Conservation (phyloP, 345 rosid genomes). For the Eutrema yunnanense region DNA sequence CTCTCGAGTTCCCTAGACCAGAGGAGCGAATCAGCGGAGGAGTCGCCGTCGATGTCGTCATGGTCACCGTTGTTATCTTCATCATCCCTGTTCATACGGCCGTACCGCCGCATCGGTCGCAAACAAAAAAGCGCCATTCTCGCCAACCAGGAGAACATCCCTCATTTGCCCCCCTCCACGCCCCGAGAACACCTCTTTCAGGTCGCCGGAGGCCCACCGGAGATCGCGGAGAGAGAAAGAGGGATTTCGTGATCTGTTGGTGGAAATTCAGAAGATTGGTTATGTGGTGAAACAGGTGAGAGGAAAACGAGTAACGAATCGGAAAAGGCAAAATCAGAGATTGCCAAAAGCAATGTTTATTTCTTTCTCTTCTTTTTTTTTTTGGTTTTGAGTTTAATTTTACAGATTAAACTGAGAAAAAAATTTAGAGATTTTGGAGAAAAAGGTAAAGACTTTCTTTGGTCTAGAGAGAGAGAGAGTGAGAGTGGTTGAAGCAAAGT, state of each 20-base stretch:
- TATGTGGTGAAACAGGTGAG: constrained; percentile 22
- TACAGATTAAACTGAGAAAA: too few relatives aligned
- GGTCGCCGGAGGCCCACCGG: constrained; percentile 29
- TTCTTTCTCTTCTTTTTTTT: too few relatives aligned
- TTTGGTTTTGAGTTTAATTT: too few relatives aligned
- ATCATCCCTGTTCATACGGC: constrained; percentile 73
- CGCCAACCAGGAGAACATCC: constrained; percentile 84
- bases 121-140: constrained; percentile 68
- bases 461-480: constrained; percentile 2
- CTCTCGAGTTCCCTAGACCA: constrained; percentile 85
- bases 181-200: not conserved
- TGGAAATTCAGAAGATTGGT: not conserved
- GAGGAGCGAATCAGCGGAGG: constrained; percentile 42
- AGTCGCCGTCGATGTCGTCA: constrained; percentile 21
- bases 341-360: too few relatives aligned
- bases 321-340: too few relatives aligned
- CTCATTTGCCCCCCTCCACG: constrained; percentile 59
- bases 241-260: not conserved
- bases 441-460: not conserved
- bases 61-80: constrained; percentile 3
- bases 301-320: too few relatives aligned
- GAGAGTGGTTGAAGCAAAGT: constrained; percentile 32
- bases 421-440: not conserved
- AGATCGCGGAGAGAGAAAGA: not conserved
- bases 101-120: constrained; percentile 66